Evolutionary conservation across 768 basidiomycete genomes (phyloP).

Genomic region (Podaxis sp.): DNA sequence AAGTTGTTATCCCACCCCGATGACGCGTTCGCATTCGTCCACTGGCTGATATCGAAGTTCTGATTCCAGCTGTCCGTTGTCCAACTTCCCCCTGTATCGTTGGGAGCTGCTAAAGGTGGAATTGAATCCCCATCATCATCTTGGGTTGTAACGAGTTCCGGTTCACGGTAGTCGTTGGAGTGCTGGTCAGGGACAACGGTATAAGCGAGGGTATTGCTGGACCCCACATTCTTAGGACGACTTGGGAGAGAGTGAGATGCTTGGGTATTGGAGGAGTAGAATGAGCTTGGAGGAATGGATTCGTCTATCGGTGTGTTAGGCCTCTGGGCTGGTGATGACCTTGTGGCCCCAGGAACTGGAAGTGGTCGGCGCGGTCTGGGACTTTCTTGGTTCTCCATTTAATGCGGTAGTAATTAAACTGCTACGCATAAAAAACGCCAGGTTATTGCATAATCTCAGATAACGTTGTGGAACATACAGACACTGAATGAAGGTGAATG

Average conservation of each 20-base stretch:
- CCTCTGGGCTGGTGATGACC: conserved; percentile 29
- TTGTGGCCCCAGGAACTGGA: conserved; percentile 38
- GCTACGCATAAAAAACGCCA: neutral
- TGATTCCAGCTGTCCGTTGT: conserved; percentile 19
- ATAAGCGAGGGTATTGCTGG: conserved; percentile 38
- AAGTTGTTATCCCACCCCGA: conserved; percentile 15
- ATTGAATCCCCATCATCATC: conserved; percentile 32
- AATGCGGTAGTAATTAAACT: conserved; percentile 1
- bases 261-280: conserved; percentile 28
- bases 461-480: conserved; percentile 13
- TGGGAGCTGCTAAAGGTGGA: conserved; percentile 39
- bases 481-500: conserved; percentile 9
- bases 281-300: conserved; percentile 24
- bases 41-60: conserved; percentile 18
- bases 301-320: conserved; percentile 39
- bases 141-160: conserved; percentile 52
- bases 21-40: conserved; percentile 5
- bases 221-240: conserved; percentile 40
- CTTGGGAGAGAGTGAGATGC: conserved; percentile 38
- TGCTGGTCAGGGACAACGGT: conserved; percentile 28
- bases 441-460: conserved; percentile 2
- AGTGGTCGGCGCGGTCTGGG: conserved; percentile 45
- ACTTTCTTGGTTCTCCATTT: conserved; percentile 50
- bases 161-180: conserved; percentile 47
- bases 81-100: conserved; percentile 19